A percentile compares a stretch with the other conserved stretches of the same genome.
Evolutionary conservation across 148 eudicot species (phyloP).

Genomic region (Rhododendron mucronatum): DNA sequence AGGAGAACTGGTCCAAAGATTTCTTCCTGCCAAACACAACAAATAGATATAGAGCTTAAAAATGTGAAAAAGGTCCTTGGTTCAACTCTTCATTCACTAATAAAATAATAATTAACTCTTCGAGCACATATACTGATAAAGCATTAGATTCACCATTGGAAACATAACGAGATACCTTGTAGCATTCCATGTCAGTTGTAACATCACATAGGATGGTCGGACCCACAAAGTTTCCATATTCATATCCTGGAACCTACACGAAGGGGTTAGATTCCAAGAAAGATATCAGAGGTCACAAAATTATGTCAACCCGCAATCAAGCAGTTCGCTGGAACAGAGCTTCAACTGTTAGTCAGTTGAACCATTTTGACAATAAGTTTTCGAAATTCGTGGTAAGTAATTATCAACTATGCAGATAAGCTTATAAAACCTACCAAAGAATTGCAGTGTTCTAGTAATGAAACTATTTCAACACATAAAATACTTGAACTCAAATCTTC

Average conservation of each 20-base stretch:
- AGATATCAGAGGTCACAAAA: not conserved
- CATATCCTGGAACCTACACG: slow-evolving; percentile 36
- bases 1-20: slow-evolving; percentile 39
- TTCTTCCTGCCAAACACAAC: slow-evolving; percentile 30
- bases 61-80: not conserved
- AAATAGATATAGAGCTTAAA: not conserved
- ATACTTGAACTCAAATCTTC: not conserved
- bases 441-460: not conserved
- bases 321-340: not conserved
- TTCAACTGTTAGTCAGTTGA: not conserved
- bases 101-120: not conserved
- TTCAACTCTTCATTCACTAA: slow-evolving; percentile 1
- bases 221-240: slow-evolving; percentile 40
- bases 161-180: slow-evolving; percentile 23
- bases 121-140: not conserved
- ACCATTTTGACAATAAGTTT: not conserved
- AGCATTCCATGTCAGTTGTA: slow-evolving; percentile 37
- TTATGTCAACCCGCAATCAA: not conserved
- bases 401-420: not conserved
- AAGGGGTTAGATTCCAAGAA: not conserved
- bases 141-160: not conserved
- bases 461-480: not conserved
- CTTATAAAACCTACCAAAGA: not conserved
- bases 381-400: not conserved
- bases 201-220: slow-evolving; percentile 47